phyloP scores from a whole-genome alignment of 495 filamentous ascomycete genomes.

The Neurospora sp. region DNA sequence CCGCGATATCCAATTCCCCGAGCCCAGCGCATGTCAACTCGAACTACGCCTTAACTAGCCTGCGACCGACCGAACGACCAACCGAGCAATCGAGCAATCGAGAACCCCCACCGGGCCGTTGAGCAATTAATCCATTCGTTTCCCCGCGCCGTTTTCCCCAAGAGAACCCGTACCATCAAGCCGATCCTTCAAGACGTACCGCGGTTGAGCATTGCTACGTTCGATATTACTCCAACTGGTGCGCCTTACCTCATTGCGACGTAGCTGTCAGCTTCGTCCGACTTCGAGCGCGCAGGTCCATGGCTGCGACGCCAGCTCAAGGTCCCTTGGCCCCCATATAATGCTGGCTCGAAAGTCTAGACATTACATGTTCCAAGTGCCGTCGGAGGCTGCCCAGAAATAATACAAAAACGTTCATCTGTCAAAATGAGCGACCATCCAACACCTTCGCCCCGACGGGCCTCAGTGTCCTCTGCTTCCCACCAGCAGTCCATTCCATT shows the following conservation, averaged over 20 bases:
- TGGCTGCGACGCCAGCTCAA: not conserved
- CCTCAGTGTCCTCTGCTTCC: conserved; percentile 15
- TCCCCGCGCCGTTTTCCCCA: not conserved
- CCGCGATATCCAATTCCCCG: not conserved
- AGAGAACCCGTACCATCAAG: not conserved
- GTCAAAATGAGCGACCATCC: conserved; percentile 16
- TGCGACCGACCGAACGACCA: not conserved
- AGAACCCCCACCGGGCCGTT: not conserved
- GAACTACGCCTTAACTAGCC: not conserved
- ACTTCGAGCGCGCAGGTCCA: not conserved
- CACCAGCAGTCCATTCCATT: conserved; percentile 70
- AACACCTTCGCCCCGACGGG: conserved; percentile 22
- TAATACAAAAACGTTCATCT: not conserved
- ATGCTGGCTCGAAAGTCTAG: conserved; percentile 2
- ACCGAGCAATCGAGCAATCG: not conserved
- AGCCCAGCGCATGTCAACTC: not conserved
- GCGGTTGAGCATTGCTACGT: no score
- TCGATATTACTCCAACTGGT: not conserved
- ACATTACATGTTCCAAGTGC: no score
- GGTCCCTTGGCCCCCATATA: conserved; percentile 6
- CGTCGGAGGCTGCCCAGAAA: not conserved
- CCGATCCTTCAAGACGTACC: not conserved
- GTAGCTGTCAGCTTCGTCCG: not conserved
- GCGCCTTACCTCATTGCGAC: not conserved
- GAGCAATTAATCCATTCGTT: not conserved